Percentiles rank a stretch among this genome's conserved stretches.
Evolutionary conservation across 768 basidiomycete species (phyloP).

Genomic region (Lentinus tigrinus): DNA sequence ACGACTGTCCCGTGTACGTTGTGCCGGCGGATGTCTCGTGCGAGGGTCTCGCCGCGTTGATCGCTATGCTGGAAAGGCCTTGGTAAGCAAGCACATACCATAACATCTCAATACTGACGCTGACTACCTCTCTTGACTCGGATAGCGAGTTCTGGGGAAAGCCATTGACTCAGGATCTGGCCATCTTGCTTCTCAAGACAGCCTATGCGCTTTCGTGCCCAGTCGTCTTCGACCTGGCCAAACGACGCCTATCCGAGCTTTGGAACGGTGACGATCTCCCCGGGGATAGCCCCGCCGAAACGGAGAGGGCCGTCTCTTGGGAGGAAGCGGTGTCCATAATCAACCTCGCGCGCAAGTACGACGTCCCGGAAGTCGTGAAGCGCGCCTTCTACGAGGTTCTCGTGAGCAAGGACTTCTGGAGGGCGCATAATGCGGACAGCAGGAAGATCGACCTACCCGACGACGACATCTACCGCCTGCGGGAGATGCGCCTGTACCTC

Average conservation of each 20-base stretch:
- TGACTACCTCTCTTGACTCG: neutral
- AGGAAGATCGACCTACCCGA: no score
- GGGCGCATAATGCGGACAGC: no score
- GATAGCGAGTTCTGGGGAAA: conserved; percentile 24
- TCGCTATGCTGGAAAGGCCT: conserved; percentile 31
- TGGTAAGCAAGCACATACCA: conserved; percentile 27
- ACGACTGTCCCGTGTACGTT: conserved; percentile 19
- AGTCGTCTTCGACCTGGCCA: conserved; percentile 28
- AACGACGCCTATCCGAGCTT: conserved; percentile 27
- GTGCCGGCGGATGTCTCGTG: conserved; percentile 22
- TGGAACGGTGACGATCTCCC: conserved; percentile 27
- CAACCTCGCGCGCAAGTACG: conserved; percentile 27
- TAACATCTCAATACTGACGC: neutral
- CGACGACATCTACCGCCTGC: no score
- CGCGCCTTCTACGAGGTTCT: conserved; percentile 42
- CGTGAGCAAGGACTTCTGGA: conserved; percentile 23
- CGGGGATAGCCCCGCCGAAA: conserved; percentile 2
- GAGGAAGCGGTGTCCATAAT: conserved; percentile 23
- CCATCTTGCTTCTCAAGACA: conserved; percentile 32
- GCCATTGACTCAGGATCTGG: conserved; percentile 24
- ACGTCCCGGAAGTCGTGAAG: conserved; percentile 30
- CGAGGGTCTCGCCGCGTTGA: conserved; percentile 32
- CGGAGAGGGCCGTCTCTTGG: conserved; percentile 17
- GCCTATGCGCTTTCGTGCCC: conserved; percentile 33
- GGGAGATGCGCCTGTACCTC: no score